A percentile compares a stretch with the other conserved stretches of the same genome.
phyloP scores from a whole-genome alignment of 2,329 filamentous ascomycete genomes.

The Plectosphaerella plurivora region DNA sequence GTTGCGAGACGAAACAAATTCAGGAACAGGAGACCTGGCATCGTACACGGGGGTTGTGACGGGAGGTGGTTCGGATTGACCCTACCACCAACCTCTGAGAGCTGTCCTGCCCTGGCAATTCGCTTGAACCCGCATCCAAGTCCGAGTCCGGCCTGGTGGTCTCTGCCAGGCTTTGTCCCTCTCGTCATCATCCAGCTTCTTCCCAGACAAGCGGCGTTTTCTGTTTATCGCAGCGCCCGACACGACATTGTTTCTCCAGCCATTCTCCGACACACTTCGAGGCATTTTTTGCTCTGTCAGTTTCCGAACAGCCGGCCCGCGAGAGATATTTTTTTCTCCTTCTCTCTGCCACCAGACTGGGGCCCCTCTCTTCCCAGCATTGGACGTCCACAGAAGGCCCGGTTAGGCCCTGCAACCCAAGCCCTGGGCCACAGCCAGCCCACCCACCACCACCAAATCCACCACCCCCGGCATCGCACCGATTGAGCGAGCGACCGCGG shows the following conservation, averaged over 20 bases:
- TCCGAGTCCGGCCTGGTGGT: no score
- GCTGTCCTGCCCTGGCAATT: no score
- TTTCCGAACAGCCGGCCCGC: neutral
- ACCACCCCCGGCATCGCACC: no score
- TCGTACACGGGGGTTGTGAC: no score
- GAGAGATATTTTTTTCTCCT: neutral
- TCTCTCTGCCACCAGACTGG: neutral
- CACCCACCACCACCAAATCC: neutral
- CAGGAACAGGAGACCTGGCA: neutral
- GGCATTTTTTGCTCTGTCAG: neutral
- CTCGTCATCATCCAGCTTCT: no score
- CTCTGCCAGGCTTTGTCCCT: no score
- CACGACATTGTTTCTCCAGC: neutral
- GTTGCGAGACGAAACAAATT: neutral
- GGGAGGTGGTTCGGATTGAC: no score
- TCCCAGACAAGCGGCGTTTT: no score
- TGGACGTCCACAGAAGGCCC: conserved; percentile 3
- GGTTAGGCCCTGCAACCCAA: neutral
- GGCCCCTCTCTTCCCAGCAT: conserved; percentile 1
- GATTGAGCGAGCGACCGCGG: no score
- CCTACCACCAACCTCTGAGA: no score
- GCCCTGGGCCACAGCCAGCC: neutral
- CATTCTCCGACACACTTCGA: neutral
- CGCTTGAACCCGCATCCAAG: no score
- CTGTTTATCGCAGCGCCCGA: no score